Base-by-base conservation (phyloP, 495 filamentous ascomycete genomes). In the Aspergillus mulundensis region DNA sequence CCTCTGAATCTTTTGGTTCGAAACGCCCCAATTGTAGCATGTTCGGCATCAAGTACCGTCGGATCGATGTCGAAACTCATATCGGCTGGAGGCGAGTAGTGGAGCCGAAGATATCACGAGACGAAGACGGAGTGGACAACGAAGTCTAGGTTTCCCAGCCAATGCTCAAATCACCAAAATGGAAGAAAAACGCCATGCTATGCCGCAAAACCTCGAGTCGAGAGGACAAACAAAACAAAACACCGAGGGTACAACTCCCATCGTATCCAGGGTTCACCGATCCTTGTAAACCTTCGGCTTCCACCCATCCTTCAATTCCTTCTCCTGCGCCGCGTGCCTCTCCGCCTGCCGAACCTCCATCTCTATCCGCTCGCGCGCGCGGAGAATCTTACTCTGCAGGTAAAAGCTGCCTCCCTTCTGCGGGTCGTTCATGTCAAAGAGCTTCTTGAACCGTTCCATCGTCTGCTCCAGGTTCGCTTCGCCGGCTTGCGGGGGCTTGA, bases 381-480 rank as follows among this genome's bases (percentile, higher is more conserved):
- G 77, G 51, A 97, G 72, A 41, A 98, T 82, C 72, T 98, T 98
- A 75, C 95, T 97, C 75, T 98, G 94, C 51, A 98, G 78, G 70
- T 98, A 98, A 68, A 98, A 97, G 65, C 91, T 96, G 14, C 94
- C 94, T 25, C 94, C 94, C 68, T 96, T 96, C 68, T 91, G 78
- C 21, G 94, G 93, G 52, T 97, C 89, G 73, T 98, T 98, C 57
- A 79, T 67, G 65, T 97, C 95, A 70, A 97, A 98, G 45, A 98
- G 75, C 58, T 85, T 86, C 83, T 97, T 97, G 80, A 97, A 98
- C 41, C 90, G 82, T 54, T 87, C 84, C 77, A 86, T 87, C 47
- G 95, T 81, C 34, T 82, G 71, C 58, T 95, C 90, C 70, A 89
- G 75, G 67, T 90, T 83, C 18, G 86, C 76, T 63, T 89, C 78